Evolutionary conservation across 306 rosid genomes (phyloP), one percentile per base, ranked within the genome.

Genomic region (Trifolium repens): DNA sequence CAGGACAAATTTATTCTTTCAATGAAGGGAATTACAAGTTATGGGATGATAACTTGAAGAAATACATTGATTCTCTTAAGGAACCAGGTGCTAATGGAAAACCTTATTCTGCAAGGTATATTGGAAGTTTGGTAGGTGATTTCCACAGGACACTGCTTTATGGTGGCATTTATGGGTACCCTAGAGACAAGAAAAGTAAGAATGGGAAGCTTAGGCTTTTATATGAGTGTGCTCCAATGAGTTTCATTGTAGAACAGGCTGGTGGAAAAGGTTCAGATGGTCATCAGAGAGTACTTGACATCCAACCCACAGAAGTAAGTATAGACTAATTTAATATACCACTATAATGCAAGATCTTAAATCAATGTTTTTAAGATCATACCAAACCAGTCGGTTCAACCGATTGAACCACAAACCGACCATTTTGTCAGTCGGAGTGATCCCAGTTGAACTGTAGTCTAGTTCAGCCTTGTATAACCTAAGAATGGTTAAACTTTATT

Each of bases 251-350:
- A 46, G 99, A 96, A 85, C 98, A 96, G 52, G 99, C 99, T 40
- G 99, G 99, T 3, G 99, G 99, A 46, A 96, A 96, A 83, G 99
- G 98, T 46, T 92, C 98, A 11, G 99, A 96, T 77, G 98, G 99
- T 13, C 80, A 83, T 69, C 80, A 83, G 15, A 90, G 99, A 87
- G 77, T 96, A 66, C 99, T 96, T 13, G 99, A 96, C 84, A 96
- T 96, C 73, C 77, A 79, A 69, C 99, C 97, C 14, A 59, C 19
- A 9, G 99, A 96, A 84, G 99, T 96, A 70, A 86, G 91, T 79
- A 30, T 35, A 52, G 3, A 39, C 32, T 2, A 6, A 44, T 12
- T 63, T 47, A 11, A 52, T n/a, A 27, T 72, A n/a, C 5, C 9
- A 1, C 55, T 49, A 49, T 7, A 32, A 32, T 32, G 1, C 35